A percentile compares a stretch with the other conserved stretches of the same genome.
Conservation (phyloP, 495 filamentous ascomycete species). For the Amorphotheca resinae region DNA sequence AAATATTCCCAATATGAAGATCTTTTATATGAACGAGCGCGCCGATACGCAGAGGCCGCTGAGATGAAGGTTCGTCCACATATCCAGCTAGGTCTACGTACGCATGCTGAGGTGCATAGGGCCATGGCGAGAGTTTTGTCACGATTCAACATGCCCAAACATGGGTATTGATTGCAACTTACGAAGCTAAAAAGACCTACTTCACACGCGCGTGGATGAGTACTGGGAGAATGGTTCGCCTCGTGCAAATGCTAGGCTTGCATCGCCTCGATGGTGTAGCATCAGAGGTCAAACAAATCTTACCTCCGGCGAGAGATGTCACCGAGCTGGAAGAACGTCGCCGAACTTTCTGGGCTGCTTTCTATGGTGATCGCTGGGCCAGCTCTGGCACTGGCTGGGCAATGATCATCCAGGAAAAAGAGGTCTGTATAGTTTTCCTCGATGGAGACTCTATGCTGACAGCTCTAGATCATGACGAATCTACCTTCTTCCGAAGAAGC, state of each 20-base stretch:
- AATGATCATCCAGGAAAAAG: conserved; percentile 77
- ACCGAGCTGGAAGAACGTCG: conserved; percentile 84
- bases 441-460: not conserved
- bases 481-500: conserved; percentile 65
- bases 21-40: conserved; percentile 73
- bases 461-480: not conserved
- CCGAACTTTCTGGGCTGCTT: conserved; percentile 88
- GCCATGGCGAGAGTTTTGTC: conserved; percentile 76
- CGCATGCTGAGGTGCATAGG: conserved; percentile 10
- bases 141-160: conserved; percentile 69
- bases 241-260: conserved; percentile 84
- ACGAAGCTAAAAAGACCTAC: conserved; percentile 94
- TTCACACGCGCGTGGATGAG: conserved; percentile 95
- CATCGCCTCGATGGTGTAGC: conserved; percentile 73
- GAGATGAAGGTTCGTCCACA: conserved; percentile 58
- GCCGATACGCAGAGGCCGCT: conserved; percentile 77
- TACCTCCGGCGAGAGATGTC: conserved; percentile 79
- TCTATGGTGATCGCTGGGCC: conserved; percentile 79
- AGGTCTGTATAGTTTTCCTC: conserved; percentile 26
- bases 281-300: conserved; percentile 77
- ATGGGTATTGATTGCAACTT: conserved; percentile 64
- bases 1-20: conserved; percentile 64
- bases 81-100: not conserved
- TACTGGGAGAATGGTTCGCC: conserved; percentile 57
- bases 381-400: conserved; percentile 97